Evolutionary conservation across 2,329 filamentous ascomycete genomes (phyloP), one percentile per base, ranked within the genome.

Genomic region (Trichoderma sp.): DNA sequence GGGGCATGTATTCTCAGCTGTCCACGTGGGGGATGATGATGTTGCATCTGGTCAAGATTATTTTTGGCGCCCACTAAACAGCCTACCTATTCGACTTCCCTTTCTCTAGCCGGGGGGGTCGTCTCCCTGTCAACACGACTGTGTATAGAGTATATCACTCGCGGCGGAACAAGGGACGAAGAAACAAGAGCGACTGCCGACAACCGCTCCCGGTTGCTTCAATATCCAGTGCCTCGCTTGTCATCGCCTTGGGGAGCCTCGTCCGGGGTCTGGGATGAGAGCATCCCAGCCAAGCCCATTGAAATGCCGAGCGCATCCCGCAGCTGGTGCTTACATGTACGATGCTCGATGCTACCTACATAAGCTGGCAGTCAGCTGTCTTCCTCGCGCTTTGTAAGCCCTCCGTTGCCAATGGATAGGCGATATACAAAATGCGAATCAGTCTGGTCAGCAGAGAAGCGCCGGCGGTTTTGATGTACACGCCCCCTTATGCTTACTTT

Each of bases 21-120:
- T 63, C 59, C 59, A 63, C 59, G 59, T 63, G 59, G 59, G 48
- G 34, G 56, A 34, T 48, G 56, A 44, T 63, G 14, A 47, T 39
- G 26, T 34, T 61, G 26, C 21, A 39, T 43, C 39, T 52, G 58
- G 39, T 41, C 30, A 15, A 21, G n/a, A 52, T 61, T 30, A 61
- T 44, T 50, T 61, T 43, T 30, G 30, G 44, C 30, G 34, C 34
- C 34, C 10, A 39, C 14, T 17, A 39, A 39, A 26, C 28, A 48
- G 44, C 19, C 9, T 39, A 17, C 30, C 21, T 24, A 2, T 26
- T 59, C 24, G 17, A 5, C 10, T 7, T 39, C 21, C 14, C 9
- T 45, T 5, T 44, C 54, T 43, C 39, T 44, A n/a, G 7, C 7
- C 17, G n/a, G 50, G 12, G 28, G 7, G n/a, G 17, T 28, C n/a